Base-by-base conservation (phyloP, 2,329 filamentous ascomycete genomes). In the Teratosphaeria zuluensis region DNA sequence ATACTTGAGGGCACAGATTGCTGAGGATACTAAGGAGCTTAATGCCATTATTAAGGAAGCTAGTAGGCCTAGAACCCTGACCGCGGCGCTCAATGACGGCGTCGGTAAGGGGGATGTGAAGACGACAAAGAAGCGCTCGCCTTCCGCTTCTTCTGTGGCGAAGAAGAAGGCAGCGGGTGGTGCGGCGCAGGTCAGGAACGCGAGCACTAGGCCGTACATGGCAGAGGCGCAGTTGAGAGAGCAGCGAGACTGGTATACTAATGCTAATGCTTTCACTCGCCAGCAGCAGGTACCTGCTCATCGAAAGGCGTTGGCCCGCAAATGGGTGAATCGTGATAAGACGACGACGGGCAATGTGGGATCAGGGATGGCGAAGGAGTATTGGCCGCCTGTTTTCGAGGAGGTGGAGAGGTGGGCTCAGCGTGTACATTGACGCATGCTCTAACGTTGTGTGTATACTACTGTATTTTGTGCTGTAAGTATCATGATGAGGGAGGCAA, bases 1-100 rank as follows among this genome's bases (percentile, higher is more conserved):
- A 11, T 94, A 94, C 69, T 81, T 97, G 55, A 86, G 83, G 66
- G 92, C 94, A 0, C 94, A 99, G 73, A 94, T 96, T 65, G 84
- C 85, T 5, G 48, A 32, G 31, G 54, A 54, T 30, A 56, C 19
- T 11, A 54, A 21, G 31, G 59, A 61, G 35, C 16, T 61, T 12
- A 33, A 57, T 9, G 35, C n/a, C 8, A 55, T 61, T 19, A 24
- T 32, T 11, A 42, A 51, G 38, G 54, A 55, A 21, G 42, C n/a
- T 24, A 48, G 19, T 21, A 19, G n/a, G 19, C 16, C 42, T 6
- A 21, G 19, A n/a, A 48, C 42, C 4, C n/a, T 48, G 16, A 21
- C 4, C 8, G 6, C n/a, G 16, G 42, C 42, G n/a, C 42, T 48
- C 42, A 48, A 48, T 9, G 42, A 19, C 42, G 42, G 19, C 16